phyloP scores from a whole-genome alignment of 1,284 basidiomycete genomes.

The Erythrobasidium hasegawianum region DNA sequence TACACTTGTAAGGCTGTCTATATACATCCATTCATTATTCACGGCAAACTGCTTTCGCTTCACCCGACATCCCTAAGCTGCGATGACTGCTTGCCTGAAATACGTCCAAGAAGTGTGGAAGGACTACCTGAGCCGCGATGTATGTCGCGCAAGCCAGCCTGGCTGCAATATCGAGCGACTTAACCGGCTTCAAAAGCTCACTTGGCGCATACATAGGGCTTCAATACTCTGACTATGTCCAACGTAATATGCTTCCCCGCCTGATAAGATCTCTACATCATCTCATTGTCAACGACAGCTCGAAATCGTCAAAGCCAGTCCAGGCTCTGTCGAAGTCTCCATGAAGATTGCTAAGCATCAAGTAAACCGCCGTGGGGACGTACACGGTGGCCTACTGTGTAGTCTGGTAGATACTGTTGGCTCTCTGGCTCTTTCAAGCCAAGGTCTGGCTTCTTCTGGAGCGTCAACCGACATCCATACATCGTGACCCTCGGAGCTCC shows the following conservation, averaged over 20 bases:
- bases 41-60: too few species aligned
- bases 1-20: too few species aligned
- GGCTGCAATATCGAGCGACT: not conserved
- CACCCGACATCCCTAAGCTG: not conserved
- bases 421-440: constrained; percentile 72
- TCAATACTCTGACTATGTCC: constrained; percentile 20
- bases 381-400: constrained; percentile 78
- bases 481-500: constrained; percentile 62
- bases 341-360: constrained; percentile 27
- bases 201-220: constrained; percentile 33
- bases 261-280: not conserved
- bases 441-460: constrained; percentile 78
- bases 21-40: too few species aligned
- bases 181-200: not conserved
- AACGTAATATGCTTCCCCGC: not conserved
- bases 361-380: constrained; percentile 41
- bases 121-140: constrained; percentile 36
- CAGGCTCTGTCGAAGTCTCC: constrained; percentile 13
- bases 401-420: constrained; percentile 81
- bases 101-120: constrained; percentile 40
- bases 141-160: not conserved
- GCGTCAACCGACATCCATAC: constrained; percentile 83
- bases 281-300: constrained; percentile 22
- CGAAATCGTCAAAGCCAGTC: constrained; percentile 15
- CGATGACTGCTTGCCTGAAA: constrained; percentile 28